phyloP scores from a whole-genome alignment of 163 green algal genomes.

The Prototheca stagnorum region DNA sequence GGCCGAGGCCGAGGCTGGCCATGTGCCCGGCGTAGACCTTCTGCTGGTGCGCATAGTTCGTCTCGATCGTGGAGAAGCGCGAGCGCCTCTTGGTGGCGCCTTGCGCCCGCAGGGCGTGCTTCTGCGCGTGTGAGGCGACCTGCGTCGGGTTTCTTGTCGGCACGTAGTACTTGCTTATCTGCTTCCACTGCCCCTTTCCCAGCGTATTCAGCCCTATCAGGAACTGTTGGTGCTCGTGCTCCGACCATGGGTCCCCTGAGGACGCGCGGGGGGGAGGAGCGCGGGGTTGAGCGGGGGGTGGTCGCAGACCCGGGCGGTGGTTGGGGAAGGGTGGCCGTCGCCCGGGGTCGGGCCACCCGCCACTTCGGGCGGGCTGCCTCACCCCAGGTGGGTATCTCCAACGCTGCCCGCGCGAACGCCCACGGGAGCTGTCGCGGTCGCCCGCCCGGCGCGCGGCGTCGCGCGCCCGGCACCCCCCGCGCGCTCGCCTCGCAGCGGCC shows the following conservation, averaged over 20 bases:
- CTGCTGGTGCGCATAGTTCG: too few species aligned
- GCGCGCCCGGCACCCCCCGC: too few species aligned
- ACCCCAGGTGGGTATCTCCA: too few species aligned
- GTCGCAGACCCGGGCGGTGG: neutral
- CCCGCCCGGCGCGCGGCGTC: too few species aligned
- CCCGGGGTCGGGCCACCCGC: too few species aligned
- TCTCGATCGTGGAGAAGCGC: constrained; percentile 31
- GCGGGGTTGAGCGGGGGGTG: neutral
- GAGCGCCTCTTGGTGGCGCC: constrained; percentile 31
- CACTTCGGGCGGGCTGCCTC: too few species aligned
- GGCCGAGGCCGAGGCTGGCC: neutral
- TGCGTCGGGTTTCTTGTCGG: constrained; percentile 61
- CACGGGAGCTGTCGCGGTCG: too few species aligned
- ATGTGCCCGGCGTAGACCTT: neutral
- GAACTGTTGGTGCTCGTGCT: constrained; percentile 60
- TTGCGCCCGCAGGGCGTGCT: constrained; percentile 58
- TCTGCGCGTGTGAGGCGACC: constrained; percentile 71
- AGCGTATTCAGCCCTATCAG: constrained; percentile 55
- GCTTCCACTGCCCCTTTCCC: constrained; percentile 70
- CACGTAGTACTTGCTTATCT: constrained; percentile 58
- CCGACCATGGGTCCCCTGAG: constrained; percentile 50
- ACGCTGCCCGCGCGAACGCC: too few species aligned
- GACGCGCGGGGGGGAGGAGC: neutral
- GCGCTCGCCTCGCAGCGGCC: too few species aligned
- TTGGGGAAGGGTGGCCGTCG: neutral